phyloP scores from a whole-genome alignment of 2,329 filamentous ascomycete species.

The Aspergillus carbonarius region DNA sequence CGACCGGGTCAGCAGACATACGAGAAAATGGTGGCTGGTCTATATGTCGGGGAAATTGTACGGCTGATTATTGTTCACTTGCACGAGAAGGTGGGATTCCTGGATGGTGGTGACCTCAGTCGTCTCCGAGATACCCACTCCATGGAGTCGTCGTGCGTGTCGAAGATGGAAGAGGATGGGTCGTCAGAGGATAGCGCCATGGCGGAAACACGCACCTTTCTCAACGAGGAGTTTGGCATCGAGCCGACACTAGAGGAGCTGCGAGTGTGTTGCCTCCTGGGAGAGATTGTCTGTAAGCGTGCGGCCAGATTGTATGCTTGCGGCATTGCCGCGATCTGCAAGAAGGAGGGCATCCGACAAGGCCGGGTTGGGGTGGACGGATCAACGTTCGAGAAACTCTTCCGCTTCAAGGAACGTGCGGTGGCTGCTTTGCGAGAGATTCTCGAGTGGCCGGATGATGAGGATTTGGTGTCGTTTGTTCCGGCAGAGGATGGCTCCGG shows the following conservation, averaged over 20 bases:
- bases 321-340: constrained; percentile 93
- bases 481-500: constrained; percentile 88
- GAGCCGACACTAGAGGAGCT: constrained; percentile 72
- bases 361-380: constrained; percentile 95
- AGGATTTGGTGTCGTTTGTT: constrained; percentile 78
- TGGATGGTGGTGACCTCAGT: constrained; percentile 75
- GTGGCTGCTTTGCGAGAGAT: constrained; percentile 8
- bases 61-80: constrained; percentile 80
- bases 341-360: constrained; percentile 79
- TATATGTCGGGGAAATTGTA: constrained; percentile 92
- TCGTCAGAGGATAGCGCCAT: constrained; percentile 74
- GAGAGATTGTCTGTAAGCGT: constrained; percentile 91
- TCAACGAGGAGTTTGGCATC: constrained; percentile 66
- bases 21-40: constrained; percentile 93
- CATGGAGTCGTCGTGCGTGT: constrained; percentile 87
- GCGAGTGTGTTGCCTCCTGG: constrained; percentile 79
- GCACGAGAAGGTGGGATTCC: constrained; percentile 73
- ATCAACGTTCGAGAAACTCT: constrained; percentile 76
- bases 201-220: constrained; percentile 78
- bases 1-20: constrained; percentile 92
- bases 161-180: constrained; percentile 79
- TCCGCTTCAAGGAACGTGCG: constrained; percentile 3
- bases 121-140: constrained; percentile 77
- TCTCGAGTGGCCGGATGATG: constrained; percentile 72
- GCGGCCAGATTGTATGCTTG: constrained; percentile 89